These are phyloP conservation scores for Planoprotostelium fungivorum DNA, from an alignment of 78 protist species.

Conservation along the genomic window DNA sequence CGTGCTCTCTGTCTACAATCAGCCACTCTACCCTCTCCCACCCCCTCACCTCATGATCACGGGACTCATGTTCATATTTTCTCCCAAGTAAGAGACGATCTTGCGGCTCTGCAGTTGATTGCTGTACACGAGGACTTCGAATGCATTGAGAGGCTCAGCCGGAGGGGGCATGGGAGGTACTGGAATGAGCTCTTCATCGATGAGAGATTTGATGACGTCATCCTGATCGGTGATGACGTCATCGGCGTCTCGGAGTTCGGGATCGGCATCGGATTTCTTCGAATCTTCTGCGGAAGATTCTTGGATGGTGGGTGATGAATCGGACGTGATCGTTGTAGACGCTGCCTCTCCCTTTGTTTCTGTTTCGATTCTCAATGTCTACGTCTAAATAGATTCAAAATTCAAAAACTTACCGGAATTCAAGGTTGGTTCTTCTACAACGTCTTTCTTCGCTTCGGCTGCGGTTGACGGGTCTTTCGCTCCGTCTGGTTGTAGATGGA, in stretches of 20 bases:
- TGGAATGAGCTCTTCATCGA: background rate
- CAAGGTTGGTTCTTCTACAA: background rate
- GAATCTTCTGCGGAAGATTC: too few species aligned
- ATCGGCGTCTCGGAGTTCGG: too few species aligned
- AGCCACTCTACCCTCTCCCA: background rate
- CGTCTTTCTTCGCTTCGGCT: background rate
- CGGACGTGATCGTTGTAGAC: too few species aligned
- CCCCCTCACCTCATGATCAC: background rate
- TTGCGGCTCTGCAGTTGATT: background rate
- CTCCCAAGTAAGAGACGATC: background rate
- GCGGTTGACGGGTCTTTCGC: too few species aligned
- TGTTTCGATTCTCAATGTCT: too few species aligned
- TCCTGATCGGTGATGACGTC: too few species aligned
- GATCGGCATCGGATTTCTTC: too few species aligned
- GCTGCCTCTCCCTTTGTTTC: too few species aligned
- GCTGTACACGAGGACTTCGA: background rate
- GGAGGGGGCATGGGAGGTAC: background rate
- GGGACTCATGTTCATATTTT: background rate
- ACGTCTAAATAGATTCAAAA: too few species aligned
- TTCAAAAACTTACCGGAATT: background rate
- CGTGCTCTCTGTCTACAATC: background rate
- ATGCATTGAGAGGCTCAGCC: background rate
- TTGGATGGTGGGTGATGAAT: too few species aligned
- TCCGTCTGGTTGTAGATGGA: background rate
- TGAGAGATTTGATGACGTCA: too few species aligned